Evolutionary conservation across 257 asterid species (phyloP), one percentile per base, ranked within the genome.

Genomic region (Verbascum thapsus): DNA sequence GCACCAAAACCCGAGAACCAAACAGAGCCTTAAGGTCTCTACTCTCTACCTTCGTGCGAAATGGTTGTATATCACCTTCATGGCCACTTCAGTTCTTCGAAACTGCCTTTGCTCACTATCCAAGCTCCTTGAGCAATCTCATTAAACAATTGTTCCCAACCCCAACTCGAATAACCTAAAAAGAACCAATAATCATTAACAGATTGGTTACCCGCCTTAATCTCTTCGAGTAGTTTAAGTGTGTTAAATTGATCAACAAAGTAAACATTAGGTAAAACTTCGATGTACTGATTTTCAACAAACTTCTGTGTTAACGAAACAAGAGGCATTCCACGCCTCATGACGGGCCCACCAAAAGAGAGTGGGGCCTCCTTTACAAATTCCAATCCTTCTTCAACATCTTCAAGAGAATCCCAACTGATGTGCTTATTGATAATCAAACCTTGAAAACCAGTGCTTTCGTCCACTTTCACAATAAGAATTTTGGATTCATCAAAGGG

Each of bases 121-220:
- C 98, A 91, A 77, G 95, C 95, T 50, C 98, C 98, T 78, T 80
- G 86, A 38, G 85, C 85, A 66, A 91, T 85, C 79, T 88, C 98
- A 51, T 75, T 62, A 77, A 81, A 81, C 58, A 88, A 66, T 74
- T 91, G 96, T 52, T 83, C 87, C 90, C 95, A 81, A 32, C 80
- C 95, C 98, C 98, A 91, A 66, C 79, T 80, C 7, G 94, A 81
- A 60, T 74, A 85, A 11, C 99, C 96, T 57, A 82, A 35, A 73
- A 92, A 85, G 80, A 92, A 89, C 92, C 97, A 83, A 74, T 44
- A 87, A 68, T 84, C 94, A 7, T 71, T 11, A 42, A 80, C 74
- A 35, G 91, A 83, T 53, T 63, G 69, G 56, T 82, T 83, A 52
- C 91, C 94, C 0, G 17, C 76, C 75, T 80, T 83, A 49, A 89